Base-by-base conservation (phyloP, 371 early-diverging fungal genomes). In the Encephalitozoon intestinalis region DNA sequence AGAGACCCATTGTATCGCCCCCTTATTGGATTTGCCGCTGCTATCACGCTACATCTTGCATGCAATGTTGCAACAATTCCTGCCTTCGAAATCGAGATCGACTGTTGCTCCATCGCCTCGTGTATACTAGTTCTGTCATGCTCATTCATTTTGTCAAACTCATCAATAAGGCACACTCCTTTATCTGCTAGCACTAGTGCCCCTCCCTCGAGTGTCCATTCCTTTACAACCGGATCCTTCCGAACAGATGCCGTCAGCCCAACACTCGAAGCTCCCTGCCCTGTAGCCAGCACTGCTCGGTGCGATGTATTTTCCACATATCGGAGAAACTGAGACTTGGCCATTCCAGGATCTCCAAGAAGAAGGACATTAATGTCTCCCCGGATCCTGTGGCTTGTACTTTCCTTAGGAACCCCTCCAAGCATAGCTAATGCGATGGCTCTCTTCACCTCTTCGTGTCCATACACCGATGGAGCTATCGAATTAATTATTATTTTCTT, bases 91-190 rank as follows among this genome's bases (percentile, higher is more conserved):
- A 97, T 91, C 50, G 94, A 93, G 74, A 97, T 95, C 79, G 90
- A 89, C 84, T 97, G 98, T 83, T 97, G 98, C 85, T 97, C 98
- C 98, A 97, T 97, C n/a, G 95, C 96, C 86, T 97, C 98, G 88
- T 96, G 97, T 81, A 97, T 96, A 63, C 90, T 89, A 1, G 91
- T 91, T 51, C 94, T 87, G 78, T 95, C 95, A 44, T 88, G 85
- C 73, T 97, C 97, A 76, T 93, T 92, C 96, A 97, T 97, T 84
- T 97, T 97, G 84, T 97, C 97, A 87, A 96, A 96, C 88, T 96
- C 97, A 83, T 97, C 97, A 82, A 97, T 97, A 70, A 93, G 82
- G 81, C 95, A 95, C 23, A 96, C 90, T 58, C 98, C 98, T 74
- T 91, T 89, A 85, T 97, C 98, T 15, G 96, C 96, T 80, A 97